Base-by-base conservation (phyloP, 805 yeast species). In the Sungouiella blattae region DNA sequence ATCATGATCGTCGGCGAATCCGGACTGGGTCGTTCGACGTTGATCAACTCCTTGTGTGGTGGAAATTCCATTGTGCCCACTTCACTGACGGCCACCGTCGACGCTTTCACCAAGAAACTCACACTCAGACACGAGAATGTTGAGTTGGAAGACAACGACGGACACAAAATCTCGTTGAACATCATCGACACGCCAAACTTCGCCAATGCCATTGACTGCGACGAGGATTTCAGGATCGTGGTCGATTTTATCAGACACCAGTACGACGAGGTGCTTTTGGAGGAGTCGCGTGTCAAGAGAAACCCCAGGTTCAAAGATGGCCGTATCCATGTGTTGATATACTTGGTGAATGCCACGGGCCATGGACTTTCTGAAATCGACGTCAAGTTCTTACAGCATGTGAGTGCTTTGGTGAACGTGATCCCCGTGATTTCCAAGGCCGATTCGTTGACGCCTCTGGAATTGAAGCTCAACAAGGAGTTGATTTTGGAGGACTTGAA, bases 11-110 rank as follows among this genome's bases (percentile, higher is more conserved):
- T 87, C 37, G 97, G 96, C 28, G 83, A 85, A 55, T 77, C 82
- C 30, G 97, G 97, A 2, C 67, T 80, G 30, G 96, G 96, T 12
- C 76, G 96, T 57, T 83, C 95, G n/a, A 88, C 96, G 4, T 83
- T 88, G 52, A 86, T 89, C 57, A 88, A 89, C 65, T 83, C 95
- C 24, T 69, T 88, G 35, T 88, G 96, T 64, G 95, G 85, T 40
- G 93, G 88, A 46, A 80, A 83, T 48, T 51, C 64, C 26, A 88
- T 88, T 25, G 91, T 84, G 9, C 87, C 83, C 27, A 71, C 80
- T 0, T 76, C 85, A 2, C 73, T 81, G 20, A 79, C 87, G 1
- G 66, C 74, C 11, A 71, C 73, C 18, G 79, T 80, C 24, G 87
- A 81, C 45, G 66, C 75, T 6, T 64, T 56, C 41, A 41, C 52